Percentiles rank a stretch among this genome's conserved stretches.
Conservation (phyloP, 768 basidiomycete genomes). For the Kwoniella dendrophila region DNA sequence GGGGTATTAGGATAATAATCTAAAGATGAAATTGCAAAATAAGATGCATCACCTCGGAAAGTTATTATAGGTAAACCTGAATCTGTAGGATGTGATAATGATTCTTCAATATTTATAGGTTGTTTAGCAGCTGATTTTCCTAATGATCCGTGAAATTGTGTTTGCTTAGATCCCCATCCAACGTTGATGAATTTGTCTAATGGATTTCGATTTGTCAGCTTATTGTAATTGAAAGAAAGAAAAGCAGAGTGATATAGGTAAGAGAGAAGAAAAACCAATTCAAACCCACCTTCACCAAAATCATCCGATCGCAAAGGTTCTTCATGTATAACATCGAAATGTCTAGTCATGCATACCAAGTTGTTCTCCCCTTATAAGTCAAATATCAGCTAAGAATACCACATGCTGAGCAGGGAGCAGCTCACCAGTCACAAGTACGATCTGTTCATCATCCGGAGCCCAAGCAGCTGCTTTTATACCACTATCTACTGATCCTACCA, state of each 20-base stretch:
- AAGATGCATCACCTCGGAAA: slow-evolving; percentile 92
- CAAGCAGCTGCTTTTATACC: slow-evolving; percentile 81
- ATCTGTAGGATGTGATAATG: slow-evolving; percentile 65
- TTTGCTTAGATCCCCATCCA: slow-evolving; percentile 96
- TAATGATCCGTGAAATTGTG: slow-evolving; percentile 94
- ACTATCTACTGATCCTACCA: slow-evolving; percentile 82
- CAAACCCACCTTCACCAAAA: slow-evolving; percentile 76
- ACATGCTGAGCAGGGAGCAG: neutral
- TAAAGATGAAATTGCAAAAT: slow-evolving; percentile 79
- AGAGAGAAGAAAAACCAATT: neutral
- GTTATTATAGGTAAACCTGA: slow-evolving; percentile 72
- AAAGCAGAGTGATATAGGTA: neutral
- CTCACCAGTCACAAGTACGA: slow-evolving; percentile 77
- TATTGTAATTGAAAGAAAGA: neutral
- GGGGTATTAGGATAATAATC: slow-evolving; percentile 58
- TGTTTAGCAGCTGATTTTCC: slow-evolving; percentile 80
- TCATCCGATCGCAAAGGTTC: slow-evolving; percentile 69
- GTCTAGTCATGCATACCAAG: slow-evolving; percentile 81
- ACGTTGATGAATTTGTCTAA: slow-evolving; percentile 88
- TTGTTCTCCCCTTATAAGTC: slow-evolving; percentile 67
- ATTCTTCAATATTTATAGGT: slow-evolving; percentile 59
- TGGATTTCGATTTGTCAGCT: slow-evolving; percentile 22
- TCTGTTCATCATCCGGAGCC: slow-evolving; percentile 88
- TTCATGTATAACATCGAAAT: slow-evolving; percentile 87
- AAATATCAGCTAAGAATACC: neutral